These are phyloP conservation scores for Lithospermum erythrorhizon DNA, from an alignment of 257 asterid species.

Conservation along the genomic window DNA sequence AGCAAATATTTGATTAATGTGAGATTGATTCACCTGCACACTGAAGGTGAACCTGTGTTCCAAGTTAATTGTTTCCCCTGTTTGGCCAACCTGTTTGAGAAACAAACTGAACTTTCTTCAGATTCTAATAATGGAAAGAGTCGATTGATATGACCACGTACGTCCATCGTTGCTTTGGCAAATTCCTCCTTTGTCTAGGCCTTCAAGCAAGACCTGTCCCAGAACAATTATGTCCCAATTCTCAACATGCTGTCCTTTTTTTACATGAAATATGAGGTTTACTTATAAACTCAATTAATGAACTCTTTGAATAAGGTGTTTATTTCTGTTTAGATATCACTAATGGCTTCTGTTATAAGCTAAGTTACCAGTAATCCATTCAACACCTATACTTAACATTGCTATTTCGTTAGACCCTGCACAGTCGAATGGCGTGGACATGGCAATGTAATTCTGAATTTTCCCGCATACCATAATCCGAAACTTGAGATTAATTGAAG, in stretches of 20 bases:
- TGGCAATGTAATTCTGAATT: slow-evolving; percentile 24
- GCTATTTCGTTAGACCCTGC: slow-evolving; percentile 42
- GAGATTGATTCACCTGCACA: slow-evolving; percentile 26
- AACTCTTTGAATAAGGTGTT: too few species aligned
- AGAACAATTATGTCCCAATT: slow-evolving; percentile 37
- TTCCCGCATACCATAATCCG: slow-evolving; percentile 38
- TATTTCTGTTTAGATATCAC: too few species aligned
- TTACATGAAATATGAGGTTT: slow-evolving; percentile 11
- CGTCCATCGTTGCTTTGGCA: slow-evolving; percentile 50
- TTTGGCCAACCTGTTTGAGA: slow-evolving; percentile 36
- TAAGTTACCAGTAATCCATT: slow-evolving; percentile 45
- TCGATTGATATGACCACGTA: slow-evolving; percentile 29
- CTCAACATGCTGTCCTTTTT: slow-evolving; percentile 53
- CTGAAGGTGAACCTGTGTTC: slow-evolving; percentile 28
- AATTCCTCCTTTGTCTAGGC: slow-evolving; percentile 43
- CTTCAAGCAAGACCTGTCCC: slow-evolving; percentile 38
- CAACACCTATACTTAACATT: slow-evolving; percentile 54
- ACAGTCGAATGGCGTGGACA: slow-evolving; percentile 31
- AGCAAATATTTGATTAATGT: too few species aligned
- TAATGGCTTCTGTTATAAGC: neutral
- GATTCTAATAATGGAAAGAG: too few species aligned
- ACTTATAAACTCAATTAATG: too few species aligned
- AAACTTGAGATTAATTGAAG: slow-evolving; percentile 18
- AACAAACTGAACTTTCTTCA: neutral
- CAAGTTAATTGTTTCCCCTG: slow-evolving; percentile 45